Conservation (phyloP, 2,329 filamentous ascomycete species). For the Dactylellina drechsleri region DNA sequence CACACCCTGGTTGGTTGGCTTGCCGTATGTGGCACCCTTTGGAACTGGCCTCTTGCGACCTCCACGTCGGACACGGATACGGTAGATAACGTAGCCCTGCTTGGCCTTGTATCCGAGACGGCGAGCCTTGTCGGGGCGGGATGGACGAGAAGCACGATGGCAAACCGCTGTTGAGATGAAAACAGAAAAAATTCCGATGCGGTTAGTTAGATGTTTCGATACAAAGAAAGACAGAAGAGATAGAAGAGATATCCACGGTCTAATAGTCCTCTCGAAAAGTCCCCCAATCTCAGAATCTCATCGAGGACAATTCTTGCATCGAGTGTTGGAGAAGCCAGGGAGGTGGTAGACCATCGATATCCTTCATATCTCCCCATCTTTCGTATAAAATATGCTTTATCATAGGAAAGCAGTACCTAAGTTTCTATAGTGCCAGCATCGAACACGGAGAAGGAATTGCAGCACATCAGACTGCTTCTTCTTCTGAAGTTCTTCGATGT, state of each 20-base stretch:
- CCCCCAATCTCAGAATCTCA: conserved; percentile 61
- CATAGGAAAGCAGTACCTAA: conserved; percentile 57
- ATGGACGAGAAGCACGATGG: conserved; percentile 97
- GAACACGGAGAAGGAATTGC: conserved; percentile 99
- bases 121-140: conserved; percentile 99
- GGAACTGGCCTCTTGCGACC: conserved; percentile 95
- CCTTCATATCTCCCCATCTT: conserved; percentile 60
- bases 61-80: conserved; percentile 96
- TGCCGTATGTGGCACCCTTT: conserved; percentile 99
- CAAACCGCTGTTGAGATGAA: conserved; percentile 89
- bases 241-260: conserved; percentile 18
- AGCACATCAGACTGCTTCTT: conserved; percentile 99
- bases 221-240: not conserved
- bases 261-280: not conserved
- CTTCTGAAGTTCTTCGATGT: conserved; percentile 99
- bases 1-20: conserved; percentile 99
- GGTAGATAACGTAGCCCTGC: conserved; percentile 99
- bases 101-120: conserved; percentile 99
- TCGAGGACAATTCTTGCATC: conserved; percentile 67
- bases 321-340: conserved; percentile 63
- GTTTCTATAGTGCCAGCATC: conserved; percentile 86
- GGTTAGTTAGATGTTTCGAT: conserved; percentile 38
- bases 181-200: conserved; percentile 76
- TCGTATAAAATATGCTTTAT: conserved; percentile 39
- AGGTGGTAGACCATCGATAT: conserved; percentile 60